Evolutionary conservation across 2,329 filamentous ascomycete genomes (phyloP), one percentile per base, ranked within the genome.

Genomic region (Diplodia scrobiculata): DNA sequence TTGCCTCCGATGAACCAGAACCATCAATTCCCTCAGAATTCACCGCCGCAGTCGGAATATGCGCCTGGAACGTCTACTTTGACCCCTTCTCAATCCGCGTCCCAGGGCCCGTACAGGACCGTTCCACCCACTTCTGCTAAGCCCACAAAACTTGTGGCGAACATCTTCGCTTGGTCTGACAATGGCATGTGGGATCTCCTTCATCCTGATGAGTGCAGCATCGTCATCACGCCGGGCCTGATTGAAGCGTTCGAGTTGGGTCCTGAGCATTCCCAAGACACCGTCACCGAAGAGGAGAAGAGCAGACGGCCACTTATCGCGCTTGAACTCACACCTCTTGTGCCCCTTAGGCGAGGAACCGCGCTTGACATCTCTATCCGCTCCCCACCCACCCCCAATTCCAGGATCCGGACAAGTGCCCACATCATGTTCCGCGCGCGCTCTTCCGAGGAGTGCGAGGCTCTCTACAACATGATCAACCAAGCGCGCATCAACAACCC

Each of bases 321-420:
- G 5, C 85, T 97, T 38, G 92, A 97, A 73, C 86, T 99, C 50
- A 98, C 94, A 0, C 95, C 95, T 0, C 82, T 97, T 45, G 94
- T 98, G 7, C 90, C 93, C 70, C 88, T 98, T 68, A 87, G 94
- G 69, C 90, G 94, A 73, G 95, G 93, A 72, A 99, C 92, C 25
- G 91, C 91, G 3, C 86, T 99, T 36, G 95, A 99, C 75, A 91
- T 99, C 64, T 95, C 96, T 70, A 91, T 99, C 69, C 90, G 92
- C 59, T 97, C 94, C 6, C 91, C 91, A 1, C 90, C 93, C 29
- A 90, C 90, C 6, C 75, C 83, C 38, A 86, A 90, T 68, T 92
- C 90, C 5, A 86, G 87, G 71, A 84, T 97, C 66, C 84, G 79
- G 73, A 84, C 89, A 13, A 78, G 79, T 53, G 89, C 88, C 72